Evolutionary conservation across 1,284 basidiomycete genomes (phyloP), one percentile per base, ranked within the genome.

Genomic region (Marasmius sp.): DNA sequence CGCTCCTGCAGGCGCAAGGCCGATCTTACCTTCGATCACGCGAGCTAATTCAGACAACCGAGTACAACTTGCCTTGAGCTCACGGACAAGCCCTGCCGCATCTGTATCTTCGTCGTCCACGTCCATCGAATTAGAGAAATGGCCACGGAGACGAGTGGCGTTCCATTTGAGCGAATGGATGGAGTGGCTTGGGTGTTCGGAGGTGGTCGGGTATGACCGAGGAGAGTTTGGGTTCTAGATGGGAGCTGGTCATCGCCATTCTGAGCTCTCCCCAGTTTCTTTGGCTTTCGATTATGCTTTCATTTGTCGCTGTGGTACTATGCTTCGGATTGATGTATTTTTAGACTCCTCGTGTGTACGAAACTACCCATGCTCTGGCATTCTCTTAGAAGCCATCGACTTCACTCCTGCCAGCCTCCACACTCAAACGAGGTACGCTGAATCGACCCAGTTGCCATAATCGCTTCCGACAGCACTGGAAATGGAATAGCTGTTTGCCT

Each of bases 81-180:
- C 52, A 9, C 27, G 37, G 11, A 12, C 16, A 8, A 10, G 12
- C 7, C 27, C 14, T 37, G 37, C 14, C n/a, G n/a, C 33, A 1
- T 12, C 9, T 3, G 1, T 14, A 6, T 1, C 27, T 8, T 10
- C 7, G 11, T 54, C 52, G 18, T 54, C 52, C 12, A 54, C 52
- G 6, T 47, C 45, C 20, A 54, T 76, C 56, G 79, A 82, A 63
- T 64, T 83, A 36, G 85, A 85, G 57, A 79, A 78, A 61, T 89
- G 87, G 85, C 81, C 86, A 2, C 79, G 77, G 61, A 70, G 81
- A 56, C 72, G 85, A 33, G 80, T 78, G 36, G 72, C 77, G 63
- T 85, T 83, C 66, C 82, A 86, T 64, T 76, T 77, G 5, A 73
- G 71, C 9, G 85, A 88, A 66, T 88, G 85, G 86, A 73, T 89